Evolutionary conservation across 176 grass and related monocot genomes (phyloP).

Genomic region (Carex littledalei): DNA sequence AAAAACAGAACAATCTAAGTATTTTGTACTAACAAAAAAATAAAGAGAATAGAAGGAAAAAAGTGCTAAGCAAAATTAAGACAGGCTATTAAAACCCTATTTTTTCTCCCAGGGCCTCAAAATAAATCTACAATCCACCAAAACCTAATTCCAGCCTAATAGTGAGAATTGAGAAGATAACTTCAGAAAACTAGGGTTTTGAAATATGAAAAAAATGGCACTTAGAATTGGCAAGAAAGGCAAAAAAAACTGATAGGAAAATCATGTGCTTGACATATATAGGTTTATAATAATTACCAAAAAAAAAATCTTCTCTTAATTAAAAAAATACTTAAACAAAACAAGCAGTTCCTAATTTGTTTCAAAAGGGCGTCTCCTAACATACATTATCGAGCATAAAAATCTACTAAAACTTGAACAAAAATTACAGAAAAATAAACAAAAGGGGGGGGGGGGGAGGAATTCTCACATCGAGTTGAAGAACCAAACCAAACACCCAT

Average conservation of each 20-base stretch:
- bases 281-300: neutral
- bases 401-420: neutral
- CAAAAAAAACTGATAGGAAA: neutral
- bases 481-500: neutral
- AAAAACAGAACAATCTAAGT: neutral
- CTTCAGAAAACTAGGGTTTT: slow-evolving; percentile 1
- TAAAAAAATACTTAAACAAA: neutral
- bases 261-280: neutral
- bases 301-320: neutral
- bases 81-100: slow-evolving; percentile 1
- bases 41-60: neutral
- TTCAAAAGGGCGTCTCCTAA: neutral
- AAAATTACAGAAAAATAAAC: neutral
- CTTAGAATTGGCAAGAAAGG: neutral
- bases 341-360: neutral
- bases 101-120: neutral
- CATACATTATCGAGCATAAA: neutral
- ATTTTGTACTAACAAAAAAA: neutral
- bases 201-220: neutral
- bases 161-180: neutral
- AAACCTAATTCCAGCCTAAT: neutral
- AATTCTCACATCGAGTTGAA: slow-evolving; percentile 17
- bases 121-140: neutral
- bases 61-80: neutral
- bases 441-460: neutral